Base-by-base conservation (phyloP, 305 asterid species). In the Rubia balearica region DNA sequence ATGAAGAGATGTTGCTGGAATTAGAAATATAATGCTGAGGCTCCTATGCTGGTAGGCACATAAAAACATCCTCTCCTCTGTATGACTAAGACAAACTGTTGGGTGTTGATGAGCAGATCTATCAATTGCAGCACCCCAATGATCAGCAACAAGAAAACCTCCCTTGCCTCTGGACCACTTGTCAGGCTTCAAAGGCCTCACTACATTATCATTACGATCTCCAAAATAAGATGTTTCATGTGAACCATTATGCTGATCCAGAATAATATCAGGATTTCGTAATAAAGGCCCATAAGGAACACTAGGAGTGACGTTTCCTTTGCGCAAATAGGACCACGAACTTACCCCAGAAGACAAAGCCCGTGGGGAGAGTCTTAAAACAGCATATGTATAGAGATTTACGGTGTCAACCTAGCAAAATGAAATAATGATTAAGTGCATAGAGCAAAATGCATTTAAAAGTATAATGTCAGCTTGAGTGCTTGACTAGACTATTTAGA, bases 91-190 rank as follows among this genome's bases (percentile, higher is more conserved):
- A 89, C 88, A 90, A 74, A 93, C 76, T 30, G 88, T 86, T 66
- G 97, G 97, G 81, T 83, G 73, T 21, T 80, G 74, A 72, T 82
- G 87, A 79, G 77, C 63, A 67, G 75, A 81, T 77, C 83, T 74
- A 69, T 88, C 92, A 77, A 69, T 86, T 53, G 84, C 92, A 77
- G 85, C 75, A 73, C 96, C 96, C 98, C 97, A 93, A 72, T 78
- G 80, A 82, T 90, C 87, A 22, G 96, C 83, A 70, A 78, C 83
- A 75, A 93, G 96, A 76, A 93, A 90, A 24, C 96, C 96, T 38
- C 86, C 92, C 82, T 90, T 89, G 71, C 89, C 95, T 76, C 86
- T 91, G 45, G 92, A 88, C 98, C 98, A 93, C 81, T 88, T 85
- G 63, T 81, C 87, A 80, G 78, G 81, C 77, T 93, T 96, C 83